These are phyloP conservation scores for Erythrobasidium hasegawianum DNA, from an alignment of 1,284 basidiomycete species.

Conservation along the genomic window DNA sequence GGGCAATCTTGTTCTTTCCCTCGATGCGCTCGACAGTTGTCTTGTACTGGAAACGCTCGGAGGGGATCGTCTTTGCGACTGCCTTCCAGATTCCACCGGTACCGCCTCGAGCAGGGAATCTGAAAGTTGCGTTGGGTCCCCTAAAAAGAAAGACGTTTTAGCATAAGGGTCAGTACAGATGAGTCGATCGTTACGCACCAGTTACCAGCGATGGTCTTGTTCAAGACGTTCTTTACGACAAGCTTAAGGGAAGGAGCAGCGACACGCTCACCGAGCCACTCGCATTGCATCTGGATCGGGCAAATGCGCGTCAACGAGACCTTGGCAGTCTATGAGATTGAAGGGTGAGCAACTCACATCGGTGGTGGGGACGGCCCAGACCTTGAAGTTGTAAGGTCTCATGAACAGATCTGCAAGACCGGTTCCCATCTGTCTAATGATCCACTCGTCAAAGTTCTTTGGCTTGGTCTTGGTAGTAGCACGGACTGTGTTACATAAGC, in stretches of 20 bases:
- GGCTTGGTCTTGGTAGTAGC: slow-evolving; percentile 49
- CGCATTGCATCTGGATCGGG: slow-evolving; percentile 55
- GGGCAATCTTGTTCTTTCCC: slow-evolving; percentile 50
- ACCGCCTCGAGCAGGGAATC: slow-evolving; percentile 55
- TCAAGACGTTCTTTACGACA: slow-evolving; percentile 54
- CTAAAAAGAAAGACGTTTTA: slow-evolving; percentile 16
- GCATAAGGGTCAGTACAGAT: neutral
- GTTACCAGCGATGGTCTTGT: slow-evolving; percentile 55
- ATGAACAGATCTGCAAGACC: slow-evolving; percentile 57
- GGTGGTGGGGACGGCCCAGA: slow-evolving; percentile 56
- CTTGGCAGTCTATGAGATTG: no score
- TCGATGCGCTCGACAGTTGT: slow-evolving; percentile 51
- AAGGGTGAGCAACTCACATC: slow-evolving; percentile 42
- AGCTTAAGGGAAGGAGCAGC: slow-evolving; percentile 55
- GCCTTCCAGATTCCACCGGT: slow-evolving; percentile 58
- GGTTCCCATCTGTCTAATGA: slow-evolving; percentile 54
- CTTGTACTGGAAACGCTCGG: slow-evolving; percentile 51
- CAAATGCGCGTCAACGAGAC: neutral
- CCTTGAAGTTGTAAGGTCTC: slow-evolving; percentile 58
- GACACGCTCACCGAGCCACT: slow-evolving; percentile 58
- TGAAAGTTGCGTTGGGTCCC: slow-evolving; percentile 56
- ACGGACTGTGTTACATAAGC: slow-evolving; percentile 37
- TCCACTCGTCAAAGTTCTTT: slow-evolving; percentile 54
- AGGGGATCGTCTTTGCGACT: slow-evolving; percentile 53
- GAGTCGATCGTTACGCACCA: slow-evolving; percentile 46